Conservation (phyloP, 1,139 yeast genomes). For the Geotrichum macrosporum region DNA sequence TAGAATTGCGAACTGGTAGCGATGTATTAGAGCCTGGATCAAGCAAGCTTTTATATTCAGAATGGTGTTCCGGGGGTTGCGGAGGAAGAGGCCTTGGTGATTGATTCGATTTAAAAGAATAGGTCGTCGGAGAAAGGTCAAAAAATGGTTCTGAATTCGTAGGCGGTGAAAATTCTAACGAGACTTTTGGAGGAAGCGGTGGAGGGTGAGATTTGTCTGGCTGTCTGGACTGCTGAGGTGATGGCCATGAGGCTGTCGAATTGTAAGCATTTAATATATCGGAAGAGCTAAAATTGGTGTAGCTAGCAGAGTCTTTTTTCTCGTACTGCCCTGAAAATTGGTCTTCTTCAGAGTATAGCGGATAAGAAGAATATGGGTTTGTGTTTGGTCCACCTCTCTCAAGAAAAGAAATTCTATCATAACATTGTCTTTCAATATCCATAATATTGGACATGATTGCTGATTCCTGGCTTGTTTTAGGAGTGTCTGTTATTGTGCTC, state of each 20-base stretch:
- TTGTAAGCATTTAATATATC: constrained; percentile 7
- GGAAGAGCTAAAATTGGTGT: background rate
- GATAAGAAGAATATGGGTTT: constrained; percentile 18
- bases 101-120: background rate
- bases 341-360: constrained; percentile 5
- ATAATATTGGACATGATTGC: constrained; percentile 35
- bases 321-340: no score
- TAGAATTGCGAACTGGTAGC: background rate
- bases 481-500: constrained; percentile 32
- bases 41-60: constrained; percentile 5
- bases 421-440: constrained; percentile 40
- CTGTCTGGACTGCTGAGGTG: background rate
- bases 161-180: constrained; percentile 8
- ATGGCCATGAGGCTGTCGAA: background rate
- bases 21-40: constrained; percentile 10
- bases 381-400: constrained; percentile 22
- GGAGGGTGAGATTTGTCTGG: constrained; percentile 15
- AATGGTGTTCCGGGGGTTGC: constrained; percentile 9
- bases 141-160: constrained; percentile 8
- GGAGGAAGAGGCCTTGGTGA: background rate
- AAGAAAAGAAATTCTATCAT: constrained; percentile 35
- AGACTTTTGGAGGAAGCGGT: constrained; percentile 18
- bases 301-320: no score
- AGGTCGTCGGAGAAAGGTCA: constrained; percentile 1
- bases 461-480: constrained; percentile 34